A percentile compares a stretch with the other conserved stretches of the same genome.
Conservation (phyloP, 2,329 filamentous ascomycete species). For the Penicillium expansum region DNA sequence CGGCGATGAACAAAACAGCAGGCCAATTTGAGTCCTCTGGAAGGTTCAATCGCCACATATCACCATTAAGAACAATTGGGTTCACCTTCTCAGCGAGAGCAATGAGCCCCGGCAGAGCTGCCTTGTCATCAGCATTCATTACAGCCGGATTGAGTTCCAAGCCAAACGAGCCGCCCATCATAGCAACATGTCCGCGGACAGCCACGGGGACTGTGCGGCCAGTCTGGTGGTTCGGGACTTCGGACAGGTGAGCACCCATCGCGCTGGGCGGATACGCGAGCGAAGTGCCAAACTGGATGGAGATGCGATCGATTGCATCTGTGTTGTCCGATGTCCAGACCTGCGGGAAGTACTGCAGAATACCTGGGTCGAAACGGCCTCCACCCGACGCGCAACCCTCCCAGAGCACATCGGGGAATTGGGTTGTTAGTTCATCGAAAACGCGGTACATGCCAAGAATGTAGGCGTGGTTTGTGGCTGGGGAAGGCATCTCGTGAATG, state of each 20-base stretch:
- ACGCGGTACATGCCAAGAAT: constrained; percentile 64
- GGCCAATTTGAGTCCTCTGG: constrained; percentile 62
- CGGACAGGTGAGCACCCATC: constrained; percentile 65
- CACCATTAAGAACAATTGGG: constrained; percentile 57
- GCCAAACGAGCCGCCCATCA: constrained; percentile 67
- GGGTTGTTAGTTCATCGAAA: constrained; percentile 57
- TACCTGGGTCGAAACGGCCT: constrained; percentile 61
- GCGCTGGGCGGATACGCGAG: constrained; percentile 61
- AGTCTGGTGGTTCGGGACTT: constrained; percentile 59
- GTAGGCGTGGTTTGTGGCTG: constrained; percentile 56
- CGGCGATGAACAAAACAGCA: constrained; percentile 58
- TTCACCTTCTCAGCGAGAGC: constrained; percentile 56
- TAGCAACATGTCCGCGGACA: constrained; percentile 64
- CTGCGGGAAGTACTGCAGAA: constrained; percentile 65
- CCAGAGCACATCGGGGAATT: constrained; percentile 62
- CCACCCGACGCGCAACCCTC: constrained; percentile 66
- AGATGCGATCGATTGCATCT: constrained; percentile 59
- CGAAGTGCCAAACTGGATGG: constrained; percentile 63
- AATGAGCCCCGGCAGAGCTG: constrained; percentile 55
- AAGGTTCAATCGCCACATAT: constrained; percentile 58
- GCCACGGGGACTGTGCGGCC: constrained; percentile 54
- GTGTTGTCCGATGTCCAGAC: constrained; percentile 66
- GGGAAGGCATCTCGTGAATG: constrained; percentile 58
- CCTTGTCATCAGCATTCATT: constrained; percentile 52
- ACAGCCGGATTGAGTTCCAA: constrained; percentile 60